These are phyloP conservation scores for Pharus latifolius DNA, from an alignment of 176 grass and related monocot genomes.

Conservation along the genomic window DNA sequence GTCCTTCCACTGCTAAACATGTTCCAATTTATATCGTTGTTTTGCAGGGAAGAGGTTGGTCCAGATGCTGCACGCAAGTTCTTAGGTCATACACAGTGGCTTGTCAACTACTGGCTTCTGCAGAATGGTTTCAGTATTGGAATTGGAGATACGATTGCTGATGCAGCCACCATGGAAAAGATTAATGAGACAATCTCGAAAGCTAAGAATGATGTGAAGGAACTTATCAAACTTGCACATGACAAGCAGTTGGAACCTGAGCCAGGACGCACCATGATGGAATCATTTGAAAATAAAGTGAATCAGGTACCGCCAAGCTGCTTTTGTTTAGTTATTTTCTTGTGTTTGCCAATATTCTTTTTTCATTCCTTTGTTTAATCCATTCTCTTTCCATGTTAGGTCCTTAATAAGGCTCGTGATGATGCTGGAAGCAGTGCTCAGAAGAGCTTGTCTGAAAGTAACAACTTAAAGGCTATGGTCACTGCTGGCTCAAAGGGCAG, in stretches of 20 bases:
- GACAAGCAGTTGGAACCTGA: conserved; percentile 80
- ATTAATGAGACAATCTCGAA: conserved; percentile 80
- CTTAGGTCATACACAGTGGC: conserved; percentile 95
- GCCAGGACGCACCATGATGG: conserved; percentile 91
- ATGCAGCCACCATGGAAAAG: conserved; percentile 78
- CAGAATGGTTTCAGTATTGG: conserved; percentile 96
- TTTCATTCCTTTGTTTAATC: neutral
- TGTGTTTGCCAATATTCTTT: neutral
- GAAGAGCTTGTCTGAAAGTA: conserved; percentile 95
- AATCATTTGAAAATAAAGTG: conserved; percentile 95
- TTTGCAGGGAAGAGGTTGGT: conserved; percentile 92
- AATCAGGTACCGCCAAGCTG: conserved; percentile 60
- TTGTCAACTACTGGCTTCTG: conserved; percentile 97
- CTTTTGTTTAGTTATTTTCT: conserved; percentile 1
- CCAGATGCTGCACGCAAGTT: conserved; percentile 97
- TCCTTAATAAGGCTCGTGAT: conserved; percentile 98
- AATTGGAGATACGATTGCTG: conserved; percentile 98
- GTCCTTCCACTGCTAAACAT: neutral
- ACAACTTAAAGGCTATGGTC: conserved; percentile 99
- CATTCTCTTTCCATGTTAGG: conserved; percentile 33
- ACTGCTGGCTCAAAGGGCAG: conserved; percentile 91
- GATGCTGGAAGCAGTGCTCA: conserved; percentile 96
- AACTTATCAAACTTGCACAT: conserved; percentile 67
- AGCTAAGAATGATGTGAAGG: conserved; percentile 93
- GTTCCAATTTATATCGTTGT: conserved; percentile 8